Conservation (phyloP, 306 rosid species). For the Oemleria cerasiformis region DNA sequence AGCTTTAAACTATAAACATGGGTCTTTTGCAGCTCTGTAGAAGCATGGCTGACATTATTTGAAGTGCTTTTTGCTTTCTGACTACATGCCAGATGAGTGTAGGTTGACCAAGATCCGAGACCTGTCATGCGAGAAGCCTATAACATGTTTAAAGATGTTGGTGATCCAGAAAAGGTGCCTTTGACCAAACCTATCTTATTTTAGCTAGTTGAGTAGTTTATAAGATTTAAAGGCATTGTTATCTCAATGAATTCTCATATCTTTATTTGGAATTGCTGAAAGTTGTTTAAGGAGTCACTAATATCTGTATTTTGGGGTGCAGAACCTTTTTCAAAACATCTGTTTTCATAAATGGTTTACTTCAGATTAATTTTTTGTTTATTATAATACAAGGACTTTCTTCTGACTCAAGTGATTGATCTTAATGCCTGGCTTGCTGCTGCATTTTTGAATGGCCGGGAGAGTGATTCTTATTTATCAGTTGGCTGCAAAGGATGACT, state of each 20-base stretch:
- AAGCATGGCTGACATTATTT: neutral
- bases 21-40: neutral
- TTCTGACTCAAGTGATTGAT: constrained; percentile 35
- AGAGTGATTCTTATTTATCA: too few species aligned
- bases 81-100: constrained; percentile 28
- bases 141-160: constrained; percentile 78
- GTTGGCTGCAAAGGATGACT: neutral
- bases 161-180: constrained; percentile 78
- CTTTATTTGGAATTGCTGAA: neutral
- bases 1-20: neutral
- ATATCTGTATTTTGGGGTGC: neutral
- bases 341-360: neutral
- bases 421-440: constrained; percentile 60
- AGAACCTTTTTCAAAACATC: too few species aligned
- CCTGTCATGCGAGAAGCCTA: constrained; percentile 82
- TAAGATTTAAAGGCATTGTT: neutral
- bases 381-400: neutral
- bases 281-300: neutral
- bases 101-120: constrained; percentile 82
- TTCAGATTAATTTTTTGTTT: neutral
- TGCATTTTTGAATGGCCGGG: constrained; percentile 63
- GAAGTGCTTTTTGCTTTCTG: neutral
- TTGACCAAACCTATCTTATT: constrained; percentile 4
- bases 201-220: neutral
- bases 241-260: neutral